phyloP scores from a whole-genome alignment of 2,329 filamentous ascomycete species.

The Fusarium sp. region DNA sequence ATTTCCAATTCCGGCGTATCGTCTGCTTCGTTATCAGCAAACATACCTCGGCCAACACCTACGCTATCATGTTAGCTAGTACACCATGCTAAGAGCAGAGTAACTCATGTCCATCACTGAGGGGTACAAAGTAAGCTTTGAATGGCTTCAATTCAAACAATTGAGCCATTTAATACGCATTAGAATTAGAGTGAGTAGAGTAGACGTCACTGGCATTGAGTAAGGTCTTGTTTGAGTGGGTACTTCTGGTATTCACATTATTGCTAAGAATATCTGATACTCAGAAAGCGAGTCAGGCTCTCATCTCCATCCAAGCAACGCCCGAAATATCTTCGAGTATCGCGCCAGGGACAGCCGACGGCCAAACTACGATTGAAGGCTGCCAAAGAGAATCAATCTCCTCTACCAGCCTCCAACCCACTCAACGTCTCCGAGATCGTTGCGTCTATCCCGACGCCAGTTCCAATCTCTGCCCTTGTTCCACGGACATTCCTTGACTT shows the following conservation, averaged over 20 bases:
- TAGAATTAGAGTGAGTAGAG: not conserved
- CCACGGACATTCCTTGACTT: slow-evolving; percentile 66
- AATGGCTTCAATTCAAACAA: not conserved
- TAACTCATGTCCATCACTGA: not conserved
- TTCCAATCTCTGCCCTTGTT: slow-evolving; percentile 70
- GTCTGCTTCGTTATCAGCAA: not conserved
- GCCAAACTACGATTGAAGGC: slow-evolving; percentile 72
- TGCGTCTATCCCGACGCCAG: slow-evolving; percentile 71
- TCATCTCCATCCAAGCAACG: slow-evolving; percentile 46
- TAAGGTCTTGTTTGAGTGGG: slow-evolving; percentile 62
- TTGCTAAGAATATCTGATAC: slow-evolving; percentile 66
- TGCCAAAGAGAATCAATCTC: slow-evolving; percentile 59
- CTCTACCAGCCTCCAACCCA: slow-evolving; percentile 92
- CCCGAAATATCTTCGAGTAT: slow-evolving; percentile 42
- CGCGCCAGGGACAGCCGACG: slow-evolving; percentile 35
- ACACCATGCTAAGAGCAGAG: not conserved
- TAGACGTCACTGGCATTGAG: not conserved
- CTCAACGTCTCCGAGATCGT: slow-evolving; percentile 84
- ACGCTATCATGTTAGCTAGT: not conserved
- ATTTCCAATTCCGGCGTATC: not conserved
- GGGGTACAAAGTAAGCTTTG: not conserved
- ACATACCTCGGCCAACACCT: not conserved
- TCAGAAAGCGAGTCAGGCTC: slow-evolving; percentile 72
- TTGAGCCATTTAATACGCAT: not conserved
- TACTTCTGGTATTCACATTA: slow-evolving; percentile 73